Conservation (phyloP, 1,139 yeast genomes). For the Lodderomyces orthopsilosis region DNA sequence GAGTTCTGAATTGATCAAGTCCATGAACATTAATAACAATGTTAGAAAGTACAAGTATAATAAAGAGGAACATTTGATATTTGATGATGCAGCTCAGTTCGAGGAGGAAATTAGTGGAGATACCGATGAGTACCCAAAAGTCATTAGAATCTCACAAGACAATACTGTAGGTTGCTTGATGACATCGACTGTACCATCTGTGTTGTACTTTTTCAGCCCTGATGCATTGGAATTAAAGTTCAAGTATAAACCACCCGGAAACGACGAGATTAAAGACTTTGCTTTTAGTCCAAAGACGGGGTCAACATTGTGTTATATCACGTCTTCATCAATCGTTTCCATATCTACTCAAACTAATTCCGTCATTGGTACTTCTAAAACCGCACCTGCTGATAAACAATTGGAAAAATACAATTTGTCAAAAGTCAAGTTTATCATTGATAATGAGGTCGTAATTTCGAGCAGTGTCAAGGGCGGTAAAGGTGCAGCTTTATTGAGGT, state of each 20-base stretch:
- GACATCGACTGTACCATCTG: constrained; percentile 60
- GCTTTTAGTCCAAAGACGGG: constrained; percentile 43
- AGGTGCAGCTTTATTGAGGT: constrained; percentile 40
- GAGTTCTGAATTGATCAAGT: constrained; percentile 50
- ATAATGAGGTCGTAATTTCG: constrained; percentile 52
- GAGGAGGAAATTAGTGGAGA: constrained; percentile 33
- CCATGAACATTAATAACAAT: constrained; percentile 66
- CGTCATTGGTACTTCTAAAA: constrained; percentile 31
- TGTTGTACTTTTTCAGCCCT: constrained; percentile 58
- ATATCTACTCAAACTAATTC: constrained; percentile 47
- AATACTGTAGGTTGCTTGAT: constrained; percentile 60
- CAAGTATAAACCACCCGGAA: constrained; percentile 18
- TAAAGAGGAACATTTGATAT: constrained; percentile 59
- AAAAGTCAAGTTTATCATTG: constrained; percentile 58
- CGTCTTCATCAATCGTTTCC: constrained; percentile 52
- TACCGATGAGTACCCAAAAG: constrained; percentile 58
- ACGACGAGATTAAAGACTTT: constrained; percentile 27
- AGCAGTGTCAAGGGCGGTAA: constrained; percentile 47
- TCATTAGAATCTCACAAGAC: constrained; percentile 51
- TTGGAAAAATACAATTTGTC: constrained; percentile 43
- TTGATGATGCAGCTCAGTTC: constrained; percentile 58
- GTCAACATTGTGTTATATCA: constrained; percentile 55
- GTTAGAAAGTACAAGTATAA: constrained; percentile 60
- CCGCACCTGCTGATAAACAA: constrained; percentile 21
- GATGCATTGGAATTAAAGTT: constrained; percentile 41